Conservation (phyloP, 169 alveolate genomes). For the Plasmodium cynomolgi region DNA sequence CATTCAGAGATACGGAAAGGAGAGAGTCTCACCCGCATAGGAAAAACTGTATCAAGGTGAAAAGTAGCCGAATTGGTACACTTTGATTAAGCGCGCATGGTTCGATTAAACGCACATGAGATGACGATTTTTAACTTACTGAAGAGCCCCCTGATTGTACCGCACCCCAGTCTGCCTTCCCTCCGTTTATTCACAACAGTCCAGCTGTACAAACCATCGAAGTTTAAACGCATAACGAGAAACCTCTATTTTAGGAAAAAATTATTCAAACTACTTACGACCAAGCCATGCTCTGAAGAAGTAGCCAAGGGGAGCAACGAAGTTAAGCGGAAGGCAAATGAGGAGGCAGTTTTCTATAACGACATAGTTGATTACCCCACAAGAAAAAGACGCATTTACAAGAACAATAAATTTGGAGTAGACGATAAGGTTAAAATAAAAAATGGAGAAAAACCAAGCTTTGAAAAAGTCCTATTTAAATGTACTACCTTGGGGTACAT, state of each 20-base stretch:
- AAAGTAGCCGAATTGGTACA: neutral
- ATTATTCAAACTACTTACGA: constrained; percentile 30
- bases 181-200: constrained; percentile 28
- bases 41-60: neutral
- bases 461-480: constrained; percentile 57
- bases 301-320: neutral
- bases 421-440: neutral
- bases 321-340: neutral
- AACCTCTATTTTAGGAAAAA: constrained; percentile 47
- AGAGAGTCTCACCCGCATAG: neutral
- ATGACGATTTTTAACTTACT: neutral
- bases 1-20: neutral
- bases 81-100: neutral
- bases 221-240: constrained; percentile 51
- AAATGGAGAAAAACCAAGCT: neutral
- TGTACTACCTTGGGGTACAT: constrained; percentile 32
- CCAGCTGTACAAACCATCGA: constrained; percentile 59
- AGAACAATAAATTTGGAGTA: constrained; percentile 56
- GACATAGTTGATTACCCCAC: constrained; percentile 3
- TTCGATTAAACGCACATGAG: neutral
- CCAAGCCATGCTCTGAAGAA: neutral
- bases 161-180: neutral
- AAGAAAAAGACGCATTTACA: constrained; percentile 55
- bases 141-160: neutral
- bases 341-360: constrained; percentile 16